Evolutionary conservation across 139 green algal genomes (phyloP).

Genomic region (Volvox reticuliferus): DNA sequence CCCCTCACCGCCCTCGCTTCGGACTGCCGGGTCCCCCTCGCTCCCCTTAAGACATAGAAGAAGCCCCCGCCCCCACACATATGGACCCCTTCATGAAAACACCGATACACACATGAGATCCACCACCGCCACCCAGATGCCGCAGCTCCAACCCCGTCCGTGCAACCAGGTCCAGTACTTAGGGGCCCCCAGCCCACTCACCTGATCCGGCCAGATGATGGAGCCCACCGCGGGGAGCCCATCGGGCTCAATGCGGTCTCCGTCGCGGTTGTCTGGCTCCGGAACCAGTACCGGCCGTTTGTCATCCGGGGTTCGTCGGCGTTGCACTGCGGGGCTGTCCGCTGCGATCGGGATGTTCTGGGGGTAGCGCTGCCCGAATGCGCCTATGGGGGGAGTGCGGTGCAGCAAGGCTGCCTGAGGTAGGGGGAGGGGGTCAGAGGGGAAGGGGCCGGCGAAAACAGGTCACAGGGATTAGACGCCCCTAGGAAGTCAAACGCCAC

Average conservation of each 20-base stretch:
- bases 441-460: too few relatives aligned
- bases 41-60: too few relatives aligned
- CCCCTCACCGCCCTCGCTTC: too few relatives aligned
- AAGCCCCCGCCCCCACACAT: too few relatives aligned
- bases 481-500: too few relatives aligned
- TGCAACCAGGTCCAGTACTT: too few relatives aligned
- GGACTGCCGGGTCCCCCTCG: too few relatives aligned
- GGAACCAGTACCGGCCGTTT: constrained; percentile 43
- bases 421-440: background rate
- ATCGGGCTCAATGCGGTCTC: constrained; percentile 76
- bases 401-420: constrained; percentile 10
- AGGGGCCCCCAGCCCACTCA: constrained; percentile 5
- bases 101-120: too few relatives aligned
- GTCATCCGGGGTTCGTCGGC: background rate
- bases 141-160: too few relatives aligned
- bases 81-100: too few relatives aligned
- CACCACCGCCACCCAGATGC: too few relatives aligned
- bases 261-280: constrained; percentile 64
- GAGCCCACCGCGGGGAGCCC: constrained; percentile 85
- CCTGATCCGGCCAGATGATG: constrained; percentile 80
- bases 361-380: constrained; percentile 84
- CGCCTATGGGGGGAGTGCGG: constrained; percentile 49
- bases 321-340: background rate
- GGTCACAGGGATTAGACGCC: too few relatives aligned
- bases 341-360: constrained; percentile 66